Base-by-base conservation (phyloP, 2,329 filamentous ascomycete genomes). In the Verruconis gallopava region DNA sequence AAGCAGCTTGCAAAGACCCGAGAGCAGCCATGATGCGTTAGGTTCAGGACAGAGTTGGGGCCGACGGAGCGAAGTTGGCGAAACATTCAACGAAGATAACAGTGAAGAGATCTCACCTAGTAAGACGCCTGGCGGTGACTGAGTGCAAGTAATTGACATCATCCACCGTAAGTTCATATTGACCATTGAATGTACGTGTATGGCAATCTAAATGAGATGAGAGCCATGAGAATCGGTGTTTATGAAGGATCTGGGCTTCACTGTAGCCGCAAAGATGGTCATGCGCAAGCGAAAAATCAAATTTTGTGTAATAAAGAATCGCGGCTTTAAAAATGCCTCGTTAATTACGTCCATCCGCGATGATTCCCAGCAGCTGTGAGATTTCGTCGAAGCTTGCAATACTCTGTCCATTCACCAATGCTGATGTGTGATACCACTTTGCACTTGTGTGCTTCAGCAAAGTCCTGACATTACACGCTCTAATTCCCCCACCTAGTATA, bases 401-500 rank as follows among this genome's bases (percentile, higher is more conserved):
- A 35, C 63, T 61, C 1, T 53, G 59, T 5, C 46, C 43, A 4
- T 46, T 46, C 4, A 53, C 53, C 30, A 64, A 56, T 3, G 65
- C 67, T 39, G 66, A 65, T 2, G 64, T 67, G 53, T 71, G 68
- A 46, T 61, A 62, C 50, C 56, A 63, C 5, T 33, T 28, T 1
- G 60, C 58, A 0, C 48, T 48, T 2, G 58, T 57, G 19, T 45
- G 48, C 6, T 44, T 37, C 39, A 44, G 54, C 28, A 72, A 45
- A 5, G 42, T 40, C 18, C 46, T 47, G 21, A 69, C 44, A 53
- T 72, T 73, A 4, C 35, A 49, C 17, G 63, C 56, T 37, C 70
- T 57, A 4, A 75, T 60, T 1, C 69, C 67, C 30, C 71, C 71
- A 0, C 71, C 71, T 13, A 66, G 53, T 44, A 75, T 69, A 18